Evolutionary conservation across 2,329 filamentous ascomycete genomes (phyloP).

Genomic region (Colletotrichum sp.): DNA sequence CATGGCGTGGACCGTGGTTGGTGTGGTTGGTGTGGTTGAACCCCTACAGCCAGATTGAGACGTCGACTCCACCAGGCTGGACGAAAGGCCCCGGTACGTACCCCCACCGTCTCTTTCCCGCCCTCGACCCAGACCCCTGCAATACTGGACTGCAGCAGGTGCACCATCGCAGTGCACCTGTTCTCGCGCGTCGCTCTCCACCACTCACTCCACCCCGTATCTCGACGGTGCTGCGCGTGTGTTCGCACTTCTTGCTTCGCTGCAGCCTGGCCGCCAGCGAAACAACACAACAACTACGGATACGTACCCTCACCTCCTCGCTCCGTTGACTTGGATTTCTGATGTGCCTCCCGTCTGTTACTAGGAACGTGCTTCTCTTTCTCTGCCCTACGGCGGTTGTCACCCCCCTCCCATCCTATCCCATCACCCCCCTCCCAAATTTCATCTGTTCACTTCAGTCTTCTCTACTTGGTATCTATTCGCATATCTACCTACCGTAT

Average conservation of each 20-base stretch:
- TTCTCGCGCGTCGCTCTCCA: background rate
- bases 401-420: background rate
- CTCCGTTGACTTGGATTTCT: background rate
- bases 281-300: too few species aligned
- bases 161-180: background rate
- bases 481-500: background rate
- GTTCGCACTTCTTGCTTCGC: background rate
- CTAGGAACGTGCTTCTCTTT: background rate
- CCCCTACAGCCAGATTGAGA: background rate
- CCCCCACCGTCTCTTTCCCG: constrained; percentile 7
- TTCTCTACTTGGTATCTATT: background rate
- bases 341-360: background rate
- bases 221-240: background rate
- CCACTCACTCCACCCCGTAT: background rate
- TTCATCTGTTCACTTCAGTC: background rate
- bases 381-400: background rate
- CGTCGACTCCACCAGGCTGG: background rate
- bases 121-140: background rate
- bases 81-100: background rate
- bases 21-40: background rate
- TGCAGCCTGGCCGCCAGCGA: background rate
- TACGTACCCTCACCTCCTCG: background rate
- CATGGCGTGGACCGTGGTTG: background rate
- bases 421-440: background rate
- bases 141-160: background rate